These are phyloP conservation scores for Citropsis articulata DNA, from an alignment of 345 rosid species.

Conservation along the genomic window DNA sequence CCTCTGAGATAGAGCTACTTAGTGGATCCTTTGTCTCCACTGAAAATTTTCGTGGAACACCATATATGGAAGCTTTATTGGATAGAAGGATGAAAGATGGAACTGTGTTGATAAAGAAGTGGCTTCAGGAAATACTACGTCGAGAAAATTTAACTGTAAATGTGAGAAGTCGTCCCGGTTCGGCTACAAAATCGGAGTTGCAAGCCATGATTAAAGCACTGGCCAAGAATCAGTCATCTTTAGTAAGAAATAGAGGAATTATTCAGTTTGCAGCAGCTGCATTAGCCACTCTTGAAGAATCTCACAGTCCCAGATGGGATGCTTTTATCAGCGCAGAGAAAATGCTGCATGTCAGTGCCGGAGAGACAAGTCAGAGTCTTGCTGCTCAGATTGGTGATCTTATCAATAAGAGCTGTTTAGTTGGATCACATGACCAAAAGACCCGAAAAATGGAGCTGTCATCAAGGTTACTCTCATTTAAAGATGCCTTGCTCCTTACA, in stretches of 20 bases:
- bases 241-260: conserved; percentile 75
- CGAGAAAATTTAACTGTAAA: conserved; percentile 54
- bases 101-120: conserved; percentile 73
- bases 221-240: conserved; percentile 56
- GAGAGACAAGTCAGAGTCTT: conserved; percentile 89
- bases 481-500: conserved; percentile 75
- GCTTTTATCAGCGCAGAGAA: conserved; percentile 86
- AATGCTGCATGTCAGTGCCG: conserved; percentile 77
- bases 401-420: conserved; percentile 63
- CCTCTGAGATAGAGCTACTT: conserved; percentile 38
- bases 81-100: conserved; percentile 91
- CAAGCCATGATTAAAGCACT: conserved; percentile 61
- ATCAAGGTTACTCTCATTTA: conserved; percentile 61
- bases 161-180: conserved; percentile 68
- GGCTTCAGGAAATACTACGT: conserved; percentile 88
- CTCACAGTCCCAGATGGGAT: conserved; percentile 73
- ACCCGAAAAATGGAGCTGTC: conserved; percentile 36
- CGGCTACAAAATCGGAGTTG: conserved; percentile 63
- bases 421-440: conserved; percentile 45
- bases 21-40: conserved; percentile 71
- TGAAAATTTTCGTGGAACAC: conserved; percentile 76
- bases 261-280: conserved; percentile 84
- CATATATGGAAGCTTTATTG: conserved; percentile 78
- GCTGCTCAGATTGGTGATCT: conserved; percentile 92
- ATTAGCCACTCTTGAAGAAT: conserved; percentile 59